Base-by-base conservation (phyloP, 2,329 filamentous ascomycete species). In the Ophiobolus disseminans region DNA sequence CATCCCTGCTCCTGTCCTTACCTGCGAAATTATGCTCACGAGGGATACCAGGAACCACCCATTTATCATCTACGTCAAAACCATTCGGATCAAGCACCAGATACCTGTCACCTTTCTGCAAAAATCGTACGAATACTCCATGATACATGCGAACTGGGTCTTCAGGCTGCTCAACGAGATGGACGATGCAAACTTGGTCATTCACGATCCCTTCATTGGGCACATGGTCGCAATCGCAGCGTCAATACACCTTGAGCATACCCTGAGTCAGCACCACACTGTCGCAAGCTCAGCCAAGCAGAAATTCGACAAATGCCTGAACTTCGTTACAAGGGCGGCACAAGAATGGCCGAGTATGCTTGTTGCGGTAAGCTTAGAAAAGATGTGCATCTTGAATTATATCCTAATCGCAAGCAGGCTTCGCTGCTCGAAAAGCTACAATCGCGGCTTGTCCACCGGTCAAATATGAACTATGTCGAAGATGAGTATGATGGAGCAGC, bases 121-220 rank as follows among this genome's bases (percentile, higher is more conserved):
- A n/a, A 50, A 50, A 34, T 50, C 36, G 5, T 50, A 50, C 28
- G 41, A 50, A 19, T 40, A 17, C 16, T 50, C 47, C 34, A 23
- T 50, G 30, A 50, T 50, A 9, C 37, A 45, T 41, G 47, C 41
- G 1, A 50, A 50, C 30, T 50, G 47, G 47, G 47, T 50, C 1
- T 45, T 32, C 22, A 50, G 36, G 22, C 36, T 50, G 8, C 35
- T 50, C 41, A 41, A 40, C 20, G 19, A 50, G 19, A 45, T 45
- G 41, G 40, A 50, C 16, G 37, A 40, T 14, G 47, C 47, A 28
- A n/a, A 22, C 3, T 14, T 50, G 30, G 28, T 37, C 26, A 21
- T 50, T 10, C 40, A 45, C 16, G 47, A 50, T 36, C 47, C 47
- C 8, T 50, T 50, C 20, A 16, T 50, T 17, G 47, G 47, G 40